Base-by-base conservation (phyloP, 192 early-diverging fungal species). In the Gryganskiella cystojenkinii region DNA sequence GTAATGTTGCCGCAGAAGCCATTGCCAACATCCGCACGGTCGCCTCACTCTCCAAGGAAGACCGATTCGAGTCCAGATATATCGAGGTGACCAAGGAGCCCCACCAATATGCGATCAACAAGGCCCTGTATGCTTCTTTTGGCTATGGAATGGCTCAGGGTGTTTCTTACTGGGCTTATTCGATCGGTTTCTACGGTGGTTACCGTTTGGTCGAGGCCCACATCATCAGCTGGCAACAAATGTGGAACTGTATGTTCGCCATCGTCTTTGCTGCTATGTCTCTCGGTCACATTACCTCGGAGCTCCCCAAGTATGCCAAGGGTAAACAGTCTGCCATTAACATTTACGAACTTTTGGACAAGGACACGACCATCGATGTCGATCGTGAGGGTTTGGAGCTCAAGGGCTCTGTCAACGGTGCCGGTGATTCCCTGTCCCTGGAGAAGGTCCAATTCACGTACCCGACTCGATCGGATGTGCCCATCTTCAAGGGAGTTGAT, bases 21-120 rank as follows among this genome's bases (percentile, higher is more conserved):
- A 90, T 98, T 20, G 82, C 86, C 11, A 90, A 92, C 55, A 91
- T 98, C 49, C 90, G 93, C 30, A 98, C 96, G 1, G 92, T 98
- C 30, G 88, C 90, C 35, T 83, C 94, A 4, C 83, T 98, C 15
- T 90, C 84, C 13, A 86, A 90, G 50, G 90, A 96, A 70, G 67
- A 82, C 31, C 71, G 78, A 33, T 98, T 98, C 66, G 87, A 88
- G 59, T 56, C 68, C 8, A 78, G 82, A 42, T 98, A 91, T 66
- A 45, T 63, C n/a, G 72, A 72, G 1, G 87, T 88, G 51, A 89
- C 91, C 63, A 63, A 81, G 6, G 81, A 69, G 17, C 95, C 94
- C 3, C 92, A 98, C 74, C 62, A 82, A 9, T 79, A 87, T 19
- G 90, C 92, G 15, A 51, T 92, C 28, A 64, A 80, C 27, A 90